These are phyloP conservation scores for Moesziomyces aphidis DNA, from an alignment of 1,284 basidiomycete species.

Conservation along the genomic window DNA sequence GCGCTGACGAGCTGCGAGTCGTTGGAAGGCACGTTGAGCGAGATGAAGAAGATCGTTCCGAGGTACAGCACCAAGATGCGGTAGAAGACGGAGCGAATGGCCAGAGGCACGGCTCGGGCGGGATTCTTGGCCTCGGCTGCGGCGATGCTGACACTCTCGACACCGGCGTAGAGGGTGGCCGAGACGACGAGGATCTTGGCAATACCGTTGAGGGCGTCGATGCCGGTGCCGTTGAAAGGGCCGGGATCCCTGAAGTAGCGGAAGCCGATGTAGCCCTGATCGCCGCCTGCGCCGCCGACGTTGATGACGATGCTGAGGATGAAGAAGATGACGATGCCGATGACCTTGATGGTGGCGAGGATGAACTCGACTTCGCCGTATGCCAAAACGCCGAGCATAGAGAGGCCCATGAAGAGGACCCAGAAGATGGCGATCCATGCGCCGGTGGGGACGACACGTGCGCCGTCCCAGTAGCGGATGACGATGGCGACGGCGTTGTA, in stretches of 20 bases:
- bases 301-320: slow-evolving; percentile 51
- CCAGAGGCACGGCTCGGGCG: slow-evolving; percentile 38
- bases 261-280: slow-evolving; percentile 48
- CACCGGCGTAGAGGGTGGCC: slow-evolving; percentile 73
- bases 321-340: slow-evolving; percentile 48
- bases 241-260: slow-evolving; percentile 68
- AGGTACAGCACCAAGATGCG: slow-evolving; percentile 79
- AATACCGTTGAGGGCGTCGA: slow-evolving; percentile 55
- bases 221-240: slow-evolving; percentile 61
- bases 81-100: slow-evolving; percentile 74
- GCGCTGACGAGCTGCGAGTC: slow-evolving; percentile 40
- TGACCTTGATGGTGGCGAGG: slow-evolving; percentile 43
- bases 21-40: slow-evolving; percentile 45
- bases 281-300: slow-evolving; percentile 37
- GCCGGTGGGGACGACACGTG: slow-evolving; percentile 19
- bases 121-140: slow-evolving; percentile 56
- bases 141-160: slow-evolving; percentile 72
- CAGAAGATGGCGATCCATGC: slow-evolving; percentile 54
- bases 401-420: slow-evolving; percentile 43
- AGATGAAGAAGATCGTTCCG: slow-evolving; percentile 54
- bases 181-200: slow-evolving; percentile 78
- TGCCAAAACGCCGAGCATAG: slow-evolving; percentile 39
- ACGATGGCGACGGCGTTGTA: slow-evolving; percentile 47
- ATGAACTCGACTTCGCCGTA: slow-evolving; percentile 64
- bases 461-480: slow-evolving; percentile 42